Evolutionary conservation across 2,329 filamentous ascomycete species (phyloP).

Genomic region (Calonectria multiphialidica): DNA sequence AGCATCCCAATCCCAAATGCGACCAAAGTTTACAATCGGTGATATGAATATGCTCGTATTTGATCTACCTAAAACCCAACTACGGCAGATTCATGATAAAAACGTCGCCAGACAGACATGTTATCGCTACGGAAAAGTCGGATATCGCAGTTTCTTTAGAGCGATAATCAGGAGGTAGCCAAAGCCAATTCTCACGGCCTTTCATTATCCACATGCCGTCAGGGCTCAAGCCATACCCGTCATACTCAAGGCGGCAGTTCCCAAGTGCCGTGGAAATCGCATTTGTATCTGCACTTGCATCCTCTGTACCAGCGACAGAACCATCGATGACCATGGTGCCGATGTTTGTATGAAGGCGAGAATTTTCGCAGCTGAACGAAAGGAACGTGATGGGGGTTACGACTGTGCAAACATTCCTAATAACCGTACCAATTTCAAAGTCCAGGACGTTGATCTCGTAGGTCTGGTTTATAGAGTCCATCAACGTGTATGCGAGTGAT

Average conservation of each 20-base stretch:
- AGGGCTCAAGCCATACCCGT: neutral
- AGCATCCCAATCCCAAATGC: too few relatives aligned
- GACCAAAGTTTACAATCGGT: too few relatives aligned
- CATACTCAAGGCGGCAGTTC: neutral
- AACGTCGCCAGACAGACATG: neutral
- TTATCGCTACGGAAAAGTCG: neutral
- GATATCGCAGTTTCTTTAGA: neutral
- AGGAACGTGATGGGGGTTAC: neutral
- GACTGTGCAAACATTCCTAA: neutral
- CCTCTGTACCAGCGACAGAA: neutral
- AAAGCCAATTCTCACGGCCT: neutral
- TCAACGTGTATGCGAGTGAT: neutral
- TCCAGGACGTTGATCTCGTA: neutral
- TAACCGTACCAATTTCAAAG: neutral
- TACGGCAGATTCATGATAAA: neutral
- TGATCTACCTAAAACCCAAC: neutral
- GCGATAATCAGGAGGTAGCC: neutral
- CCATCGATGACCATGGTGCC: neutral
- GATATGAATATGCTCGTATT: too few relatives aligned
- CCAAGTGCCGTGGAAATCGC: neutral
- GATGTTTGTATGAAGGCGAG: neutral
- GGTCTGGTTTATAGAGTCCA: neutral
- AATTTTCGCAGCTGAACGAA: neutral
- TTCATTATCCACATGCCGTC: neutral
- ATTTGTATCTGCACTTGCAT: neutral